A percentile compares a stretch with the other conserved stretches of the same genome.
phyloP scores from a whole-genome alignment of 1,284 basidiomycete genomes.

The Irpex sp. region DNA sequence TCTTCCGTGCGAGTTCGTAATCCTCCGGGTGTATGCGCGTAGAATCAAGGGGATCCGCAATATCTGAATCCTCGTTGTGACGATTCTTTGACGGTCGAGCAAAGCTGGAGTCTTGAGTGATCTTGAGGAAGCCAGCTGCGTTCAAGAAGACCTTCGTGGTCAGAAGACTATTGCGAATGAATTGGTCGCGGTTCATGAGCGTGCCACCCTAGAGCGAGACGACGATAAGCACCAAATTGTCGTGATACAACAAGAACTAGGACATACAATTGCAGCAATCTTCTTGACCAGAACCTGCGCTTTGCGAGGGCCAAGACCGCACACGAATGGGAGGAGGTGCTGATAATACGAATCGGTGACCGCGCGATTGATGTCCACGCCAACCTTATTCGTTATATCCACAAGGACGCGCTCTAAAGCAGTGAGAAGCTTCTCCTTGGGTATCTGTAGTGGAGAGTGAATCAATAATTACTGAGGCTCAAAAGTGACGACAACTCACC shows the following conservation, averaged over 20 bases:
- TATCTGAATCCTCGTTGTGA: conserved; percentile 61
- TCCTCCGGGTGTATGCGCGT: conserved; percentile 98
- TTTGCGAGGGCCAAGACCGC: conserved; percentile 95
- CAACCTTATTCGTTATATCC: conserved; percentile 87
- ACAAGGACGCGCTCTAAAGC: conserved; percentile 88
- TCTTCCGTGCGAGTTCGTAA: conserved; percentile 96
- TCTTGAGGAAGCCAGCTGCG: conserved; percentile 87
- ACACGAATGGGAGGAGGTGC: conserved; percentile 84
- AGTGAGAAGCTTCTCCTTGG: conserved; percentile 79
- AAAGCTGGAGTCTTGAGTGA: conserved; percentile 62
- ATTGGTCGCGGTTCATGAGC: conserved; percentile 80
- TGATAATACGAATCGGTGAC: conserved; percentile 87
- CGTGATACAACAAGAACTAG: conserved; percentile 1
- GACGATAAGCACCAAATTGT: conserved; percentile 12
- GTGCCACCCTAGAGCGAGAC: conserved; percentile 64
- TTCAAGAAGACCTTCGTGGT: conserved; percentile 90
- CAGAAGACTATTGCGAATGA: conserved; percentile 76
- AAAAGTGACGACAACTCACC: conserved; percentile 41
- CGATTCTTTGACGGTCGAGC: conserved; percentile 62
- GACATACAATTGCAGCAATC: conserved; percentile 67
- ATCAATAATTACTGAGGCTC: conserved; percentile 3
- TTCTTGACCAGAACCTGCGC: conserved; percentile 84
- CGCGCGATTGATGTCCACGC: conserved; percentile 94
- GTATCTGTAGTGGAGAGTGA: conserved; percentile 49
- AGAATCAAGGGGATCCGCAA: conserved; percentile 89